phyloP scores from a whole-genome alignment of 202 grass and related monocot species.

The Carex arenaria region DNA sequence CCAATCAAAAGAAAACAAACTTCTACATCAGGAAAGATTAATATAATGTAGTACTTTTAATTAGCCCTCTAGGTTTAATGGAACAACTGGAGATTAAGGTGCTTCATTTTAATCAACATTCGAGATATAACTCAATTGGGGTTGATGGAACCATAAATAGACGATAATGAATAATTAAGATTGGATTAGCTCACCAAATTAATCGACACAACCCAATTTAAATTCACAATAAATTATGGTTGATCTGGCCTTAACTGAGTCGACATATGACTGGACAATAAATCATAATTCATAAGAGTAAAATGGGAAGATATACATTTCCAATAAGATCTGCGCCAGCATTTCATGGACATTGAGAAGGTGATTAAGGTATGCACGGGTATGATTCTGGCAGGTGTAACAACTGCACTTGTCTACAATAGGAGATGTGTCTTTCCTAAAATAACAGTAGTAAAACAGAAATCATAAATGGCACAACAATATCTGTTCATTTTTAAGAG shows the following conservation, averaged over 20 bases:
- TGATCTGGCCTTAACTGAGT: not conserved
- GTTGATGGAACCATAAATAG: not conserved
- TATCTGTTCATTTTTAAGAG: not conserved
- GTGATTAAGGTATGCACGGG: conserved; percentile 90
- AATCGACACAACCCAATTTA: conserved; percentile 1
- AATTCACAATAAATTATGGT: not conserved
- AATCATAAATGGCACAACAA: conserved; percentile 3
- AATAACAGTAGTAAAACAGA: conserved; percentile 21
- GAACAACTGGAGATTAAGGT: too few species aligned
- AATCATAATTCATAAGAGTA: not conserved
- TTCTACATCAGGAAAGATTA: not conserved
- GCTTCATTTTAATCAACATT: not conserved
- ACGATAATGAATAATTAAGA: not conserved
- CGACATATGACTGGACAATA: not conserved
- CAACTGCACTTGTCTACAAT: conserved; percentile 68
- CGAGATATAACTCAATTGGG: not conserved
- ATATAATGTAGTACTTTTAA: not conserved
- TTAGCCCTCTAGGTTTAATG: not conserved
- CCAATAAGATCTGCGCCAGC: conserved; percentile 91
- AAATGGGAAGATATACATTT: conserved; percentile 60
- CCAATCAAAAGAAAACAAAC: conserved; percentile 17
- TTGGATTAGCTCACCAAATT: not conserved
- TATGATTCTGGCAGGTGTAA: conserved; percentile 94
- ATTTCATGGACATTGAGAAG: conserved; percentile 93
- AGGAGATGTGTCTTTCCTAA: conserved; percentile 68